Base-by-base conservation (phyloP, 345 rosid genomes). In the Acer campestre region DNA sequence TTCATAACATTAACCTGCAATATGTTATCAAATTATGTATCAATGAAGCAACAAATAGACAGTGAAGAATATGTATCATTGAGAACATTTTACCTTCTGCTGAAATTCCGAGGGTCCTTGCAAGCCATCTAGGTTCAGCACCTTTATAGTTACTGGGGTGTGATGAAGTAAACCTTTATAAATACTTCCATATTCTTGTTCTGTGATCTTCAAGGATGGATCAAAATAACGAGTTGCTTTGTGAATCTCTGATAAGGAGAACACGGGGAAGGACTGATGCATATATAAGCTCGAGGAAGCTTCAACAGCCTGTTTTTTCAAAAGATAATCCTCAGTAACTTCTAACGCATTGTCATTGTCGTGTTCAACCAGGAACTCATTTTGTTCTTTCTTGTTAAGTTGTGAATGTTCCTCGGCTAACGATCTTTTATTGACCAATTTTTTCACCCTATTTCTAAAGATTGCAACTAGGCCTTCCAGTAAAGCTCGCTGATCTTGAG, bases 81-180 rank as follows among this genome's bases (percentile, higher is more conserved):
- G 7, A 38, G 42, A 68, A 55, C 11, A 23, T 22, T 78, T 72
- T 79, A 81, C 88, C 85, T 84, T 86, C 38, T 48, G 77, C 42
- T 83, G 79, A 67, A 80, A 87, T 49, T 75, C 51, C 1, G 64
- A 27, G 29, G 72, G 69, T 10, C 61, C 80, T 22, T 80, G 80
- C 66, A 70, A 62, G 62, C 85, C 68, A 64, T 66, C 68, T 31
- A 72, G 38, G 44, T 23, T 53, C 72, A 84, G 79, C 75, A 85
- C 67, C 77, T 85, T 85, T 76, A 87, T 77, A 22, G 84, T 79
- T 64, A 87, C 88, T 13, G 3, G 68, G 3, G 84, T 87, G 63
- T 85, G 77, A 46, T 61, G 79, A 48, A 87, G 85, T 31, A 40
- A 27, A 70, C 88, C 88, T 80, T 59, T 82, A 65, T 81, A 85